Evolutionary conservation across 139 green algal species (phyloP), one percentile per base, ranked within the genome.

Genomic region (Pseudopediastrum boryanum): DNA sequence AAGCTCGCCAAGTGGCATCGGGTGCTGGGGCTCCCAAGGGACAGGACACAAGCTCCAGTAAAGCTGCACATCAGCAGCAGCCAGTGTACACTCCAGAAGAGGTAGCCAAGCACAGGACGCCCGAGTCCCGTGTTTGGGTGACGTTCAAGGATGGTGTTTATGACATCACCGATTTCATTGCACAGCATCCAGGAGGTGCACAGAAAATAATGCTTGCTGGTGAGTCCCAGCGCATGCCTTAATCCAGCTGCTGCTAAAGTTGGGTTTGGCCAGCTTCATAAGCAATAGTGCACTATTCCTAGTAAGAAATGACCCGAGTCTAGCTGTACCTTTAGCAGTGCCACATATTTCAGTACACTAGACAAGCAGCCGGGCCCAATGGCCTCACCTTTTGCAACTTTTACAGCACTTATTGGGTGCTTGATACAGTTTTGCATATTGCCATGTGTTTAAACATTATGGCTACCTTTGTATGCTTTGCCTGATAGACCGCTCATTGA

Each of bases 91-190:
- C 71, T 39, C 63, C 70, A 31, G 86, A 92, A 41, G 93, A 98
- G 65, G 93, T 98, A 23, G 86, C 91, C 19, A 87, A 91, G 67
- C 94, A 98, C 79, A 84, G 79, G 23, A 92, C 56, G 39, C 80
- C 78, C 7, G 80, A 92, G 29, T 50, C 69, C 9, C 59, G 93
- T 36, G 88, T 98, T 31, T 98, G 94, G 94, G 94, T 98, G 4
- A 97, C 92, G 0, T 95, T 92, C 84, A 85, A 85, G 67, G 90
- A 93, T 44, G 90, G 91, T 3, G 94, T 98, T 33, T 98, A 98
- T 64, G 94, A 98, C 77, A 87, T 98, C 31, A 96, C 89, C 9
- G 85, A 92, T 35, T 91, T 86, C 51, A 59, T 86, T 35, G 43
- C 58, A 13, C 71, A 73, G 59, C 82, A 87, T 38, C 83, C 75